Evolutionary conservation across 306 rosid species (phyloP).

Genomic region (Pyrus communis): DNA sequence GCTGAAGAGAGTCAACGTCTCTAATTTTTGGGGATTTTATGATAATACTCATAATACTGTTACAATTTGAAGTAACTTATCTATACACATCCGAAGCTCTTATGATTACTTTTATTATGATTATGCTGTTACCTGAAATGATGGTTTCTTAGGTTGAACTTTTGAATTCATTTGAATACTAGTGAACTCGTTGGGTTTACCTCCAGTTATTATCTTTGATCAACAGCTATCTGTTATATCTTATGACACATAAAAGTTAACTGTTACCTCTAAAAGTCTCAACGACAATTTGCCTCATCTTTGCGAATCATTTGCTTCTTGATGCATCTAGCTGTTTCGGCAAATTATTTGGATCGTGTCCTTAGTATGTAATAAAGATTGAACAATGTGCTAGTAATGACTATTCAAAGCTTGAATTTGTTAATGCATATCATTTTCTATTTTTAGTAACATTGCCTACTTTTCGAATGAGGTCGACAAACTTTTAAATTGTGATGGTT

Average conservation of each 20-base stretch:
- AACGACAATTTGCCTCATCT: not conserved
- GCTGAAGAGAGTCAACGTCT: not conserved
- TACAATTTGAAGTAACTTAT: not conserved
- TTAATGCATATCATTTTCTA: not conserved
- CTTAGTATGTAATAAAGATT: not conserved
- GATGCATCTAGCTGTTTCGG: not conserved
- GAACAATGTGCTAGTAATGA: not conserved
- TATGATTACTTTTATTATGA: not conserved
- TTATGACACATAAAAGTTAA: not conserved
- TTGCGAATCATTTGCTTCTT: not conserved
- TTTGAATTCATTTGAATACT: not conserved
- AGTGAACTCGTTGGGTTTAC: not conserved
- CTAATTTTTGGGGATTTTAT: not conserved
- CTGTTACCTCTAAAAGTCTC: not conserved
- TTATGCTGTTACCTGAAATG: not conserved
- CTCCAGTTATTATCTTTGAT: not conserved
- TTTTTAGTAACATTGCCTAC: not conserved
- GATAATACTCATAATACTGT: not conserved
- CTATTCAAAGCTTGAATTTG: not conserved
- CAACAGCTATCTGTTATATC: not conserved
- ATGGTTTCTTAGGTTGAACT: not conserved
- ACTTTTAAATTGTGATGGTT: not conserved
- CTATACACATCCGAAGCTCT: not conserved
- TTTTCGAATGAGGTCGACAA: not conserved
- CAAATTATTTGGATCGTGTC: not conserved